Evolutionary conservation across 2,329 filamentous ascomycete genomes (phyloP), one percentile per base, ranked within the genome.

Genomic region (Pseudovirgaria hyperparasitica): DNA sequence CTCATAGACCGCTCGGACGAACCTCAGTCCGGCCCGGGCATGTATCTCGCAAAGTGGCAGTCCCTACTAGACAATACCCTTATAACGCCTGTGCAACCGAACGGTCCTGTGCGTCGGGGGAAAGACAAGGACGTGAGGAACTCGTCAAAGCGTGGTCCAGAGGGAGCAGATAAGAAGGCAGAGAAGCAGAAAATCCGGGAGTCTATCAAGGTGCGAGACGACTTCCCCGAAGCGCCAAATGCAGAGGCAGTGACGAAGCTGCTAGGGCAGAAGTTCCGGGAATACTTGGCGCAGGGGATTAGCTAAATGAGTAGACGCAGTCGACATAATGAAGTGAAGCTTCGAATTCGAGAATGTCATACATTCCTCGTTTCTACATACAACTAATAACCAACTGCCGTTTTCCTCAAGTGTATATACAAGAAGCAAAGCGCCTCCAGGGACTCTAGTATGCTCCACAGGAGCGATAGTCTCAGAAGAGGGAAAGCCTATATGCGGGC

Each of bases 31-130:
- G 79, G 78, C 0, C 79, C 81, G 0, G 81, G 81, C 2, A 69
- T 78, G 24, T 86, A 79, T 43, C 65, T 85, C 14, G 63, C 70
- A 2, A 66, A 72, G 26, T 86, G 81, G 80, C 76, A 84, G 45
- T 59, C 67, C 1, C 58, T 85, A 5, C 58, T 86, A 3, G 75
- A 85, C 44, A 58, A 64, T n/a, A 81, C 80, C 0, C 49, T 64
- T 23, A 73, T 86, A 34, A 79, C 76, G 2, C 77, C 81, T 0
- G 63, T 57, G 0, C 60, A 54, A 1, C 48, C 60, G 0, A 44
- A 52, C 2, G 75, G 76, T 0, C 55, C 59, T 2, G 49, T 76
- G 1, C 61, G 77, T 1, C 50, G 37, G 11, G 54, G 54, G n/a
- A n/a, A n/a, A n/a, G n/a, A n/a, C n/a, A n/a, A n/a, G n/a, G n/a